Percentiles rank a stretch among this genome's conserved stretches.
Evolutionary conservation across 768 basidiomycete genomes (phyloP).

Genomic region (Hemileccinum rubropunctum): DNA sequence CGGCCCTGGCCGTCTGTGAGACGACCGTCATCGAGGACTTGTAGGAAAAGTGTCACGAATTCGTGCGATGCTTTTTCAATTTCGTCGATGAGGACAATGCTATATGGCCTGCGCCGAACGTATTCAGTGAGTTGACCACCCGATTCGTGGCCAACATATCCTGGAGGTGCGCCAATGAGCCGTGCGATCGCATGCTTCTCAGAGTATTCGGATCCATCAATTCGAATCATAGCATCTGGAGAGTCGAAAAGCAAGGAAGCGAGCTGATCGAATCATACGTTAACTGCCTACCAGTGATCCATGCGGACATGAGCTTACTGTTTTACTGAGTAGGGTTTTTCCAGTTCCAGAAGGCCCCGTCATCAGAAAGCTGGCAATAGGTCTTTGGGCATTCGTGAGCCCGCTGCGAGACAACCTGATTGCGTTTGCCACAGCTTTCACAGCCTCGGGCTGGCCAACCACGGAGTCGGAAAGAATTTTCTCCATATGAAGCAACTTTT

Average conservation of each 20-base stretch:
- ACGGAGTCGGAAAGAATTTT: conserved; percentile 73
- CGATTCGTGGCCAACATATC: conserved; percentile 89
- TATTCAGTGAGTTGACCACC: conserved; percentile 94
- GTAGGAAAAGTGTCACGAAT: conserved; percentile 69
- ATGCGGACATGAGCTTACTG: conserved; percentile 46
- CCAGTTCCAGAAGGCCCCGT: conserved; percentile 90
- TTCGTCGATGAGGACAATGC: conserved; percentile 82
- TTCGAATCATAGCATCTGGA: conserved; percentile 85
- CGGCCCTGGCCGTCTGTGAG: conserved; percentile 93
- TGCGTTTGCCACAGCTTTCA: conserved; percentile 91
- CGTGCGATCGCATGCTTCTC: conserved; percentile 76
- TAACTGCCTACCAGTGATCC: neutral
- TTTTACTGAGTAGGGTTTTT: conserved; percentile 88
- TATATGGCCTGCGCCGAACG: conserved; percentile 87
- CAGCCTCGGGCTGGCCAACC: conserved; percentile 88
- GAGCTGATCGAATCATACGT: conserved; percentile 48
- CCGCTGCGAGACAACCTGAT: conserved; percentile 91
- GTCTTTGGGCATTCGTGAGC: conserved; percentile 82
- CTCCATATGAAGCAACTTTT: conserved; percentile 87
- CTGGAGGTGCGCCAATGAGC: conserved; percentile 70
- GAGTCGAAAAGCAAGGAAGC: conserved; percentile 89
- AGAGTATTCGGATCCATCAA: conserved; percentile 93
- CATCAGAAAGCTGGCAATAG: conserved; percentile 92
- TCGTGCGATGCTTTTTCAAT: conserved; percentile 88
- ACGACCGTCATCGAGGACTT: conserved; percentile 90